Base-by-base conservation (phyloP, 768 basidiomycete genomes). In the Suillus subaureus region DNA sequence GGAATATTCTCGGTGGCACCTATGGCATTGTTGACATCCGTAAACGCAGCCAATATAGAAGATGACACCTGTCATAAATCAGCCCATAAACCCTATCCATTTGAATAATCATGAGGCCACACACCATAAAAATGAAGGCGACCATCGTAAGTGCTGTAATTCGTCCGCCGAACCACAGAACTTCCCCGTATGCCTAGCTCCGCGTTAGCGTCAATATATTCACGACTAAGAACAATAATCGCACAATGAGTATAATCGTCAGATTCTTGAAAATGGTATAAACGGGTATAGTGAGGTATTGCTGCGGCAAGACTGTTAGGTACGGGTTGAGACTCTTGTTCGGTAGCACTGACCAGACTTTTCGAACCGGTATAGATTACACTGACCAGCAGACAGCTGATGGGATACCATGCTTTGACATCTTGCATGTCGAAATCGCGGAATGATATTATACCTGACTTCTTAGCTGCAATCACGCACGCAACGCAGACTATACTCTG, bases 261-360 rank as follows among this genome's bases (percentile, higher is more conserved):
- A 99, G 74, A 76, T 99, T 99, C 79, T 99, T 99, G 87, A 99
- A 99, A 68, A 99, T 99, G 0, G 97, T 99, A 79, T 98, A 99
- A 33, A 98, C 89, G 0, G 97, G 97, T 78, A 99, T 99, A 69
- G 89, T 93, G 58, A 99, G 83, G 79, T 89, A 94, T 96, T 99
- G 97, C 96, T 98, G 77, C 6, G 42, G 15, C 54, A 12, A 26
- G 26, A 40, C 8, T 23, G 54, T 67, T 18, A 51, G 39, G 35
- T 45, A 55, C 21, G 28, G n/a, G 33, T 52, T n/a, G 21, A 55
- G 12, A 37, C 33, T 55, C 54, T 55, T 55, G 33, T 31, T 61
- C 26, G 49, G 47, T 47, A 55, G 58, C n/a, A 83, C 96, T 78
- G 69, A 96, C 97, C 76, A 99, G 81, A 75, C 93, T 94, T 79